These are phyloP conservation scores for Marasmius fiardii DNA, from an alignment of 1,284 basidiomycete species.

Conservation along the genomic window DNA sequence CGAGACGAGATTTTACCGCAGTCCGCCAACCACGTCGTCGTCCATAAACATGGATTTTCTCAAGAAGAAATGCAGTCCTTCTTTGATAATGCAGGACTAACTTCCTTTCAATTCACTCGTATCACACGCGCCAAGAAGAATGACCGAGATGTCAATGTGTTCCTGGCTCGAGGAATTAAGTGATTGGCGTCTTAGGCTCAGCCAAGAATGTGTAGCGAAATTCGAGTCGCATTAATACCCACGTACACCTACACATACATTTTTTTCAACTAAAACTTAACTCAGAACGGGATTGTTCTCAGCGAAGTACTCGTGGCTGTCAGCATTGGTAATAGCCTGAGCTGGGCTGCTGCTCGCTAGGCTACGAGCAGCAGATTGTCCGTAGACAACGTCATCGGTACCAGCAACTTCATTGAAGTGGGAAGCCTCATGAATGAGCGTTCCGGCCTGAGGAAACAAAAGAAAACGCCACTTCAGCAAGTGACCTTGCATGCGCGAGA, in stretches of 20 bases:
- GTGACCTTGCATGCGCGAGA: not conserved
- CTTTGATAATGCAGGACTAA: constrained; percentile 14
- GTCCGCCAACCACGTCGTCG: constrained; percentile 14
- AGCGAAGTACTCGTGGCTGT: constrained; percentile 51
- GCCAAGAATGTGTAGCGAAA: too few species aligned
- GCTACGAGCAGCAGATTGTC: constrained; percentile 34
- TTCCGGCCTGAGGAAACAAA: constrained; percentile 34
- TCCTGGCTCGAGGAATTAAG: constrained; percentile 20
- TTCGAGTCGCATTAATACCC: too few species aligned
- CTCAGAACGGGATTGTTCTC: constrained; percentile 43
- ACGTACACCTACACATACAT: too few species aligned
- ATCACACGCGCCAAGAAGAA: constrained; percentile 14
- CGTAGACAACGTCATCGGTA: constrained; percentile 44
- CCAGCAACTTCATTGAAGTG: constrained; percentile 45
- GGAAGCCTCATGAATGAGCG: constrained; percentile 41
- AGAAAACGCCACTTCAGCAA: constrained; percentile 22
- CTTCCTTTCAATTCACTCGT: constrained; percentile 6
- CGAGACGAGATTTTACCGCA: constrained; percentile 20
- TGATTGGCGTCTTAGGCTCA: too few species aligned
- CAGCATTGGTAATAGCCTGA: constrained; percentile 42
- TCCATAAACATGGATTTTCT: constrained; percentile 15
- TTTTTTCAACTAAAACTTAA: too few species aligned
- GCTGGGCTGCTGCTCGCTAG: constrained; percentile 37
- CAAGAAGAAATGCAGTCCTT: constrained; percentile 7
- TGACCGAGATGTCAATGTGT: constrained; percentile 17